A percentile compares a stretch with the other conserved stretches of the same genome.
Evolutionary conservation across 345 rosid genomes (phyloP).

Genomic region (Melastoma malabathricum): DNA sequence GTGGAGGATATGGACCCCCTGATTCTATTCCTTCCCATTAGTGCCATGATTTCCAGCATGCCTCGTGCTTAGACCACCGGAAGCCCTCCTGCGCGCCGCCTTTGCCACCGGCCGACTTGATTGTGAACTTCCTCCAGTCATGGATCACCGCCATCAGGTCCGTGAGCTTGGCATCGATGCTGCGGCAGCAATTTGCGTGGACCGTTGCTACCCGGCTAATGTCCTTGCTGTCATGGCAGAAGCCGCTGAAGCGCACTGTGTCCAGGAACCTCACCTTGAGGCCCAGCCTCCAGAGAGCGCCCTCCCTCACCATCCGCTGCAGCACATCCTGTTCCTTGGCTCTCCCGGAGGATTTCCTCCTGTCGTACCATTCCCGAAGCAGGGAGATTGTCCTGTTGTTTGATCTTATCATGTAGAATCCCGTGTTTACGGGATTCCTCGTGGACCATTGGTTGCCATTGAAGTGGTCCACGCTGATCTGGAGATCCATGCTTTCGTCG

Average conservation of each 20-base stretch:
- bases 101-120: not conserved
- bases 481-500: slow-evolving; percentile 14
- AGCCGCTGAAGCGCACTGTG: slow-evolving; percentile 54
- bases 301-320: slow-evolving; percentile 20
- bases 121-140: slow-evolving; percentile 42
- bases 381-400: slow-evolving; percentile 49
- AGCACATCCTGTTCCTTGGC: slow-evolving; percentile 69
- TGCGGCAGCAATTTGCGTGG: slow-evolving; percentile 75
- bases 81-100: slow-evolving; percentile 5
- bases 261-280: slow-evolving; percentile 31
- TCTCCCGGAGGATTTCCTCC: slow-evolving; percentile 32
- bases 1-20: too few species aligned
- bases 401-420: slow-evolving; percentile 51
- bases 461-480: slow-evolving; percentile 21
- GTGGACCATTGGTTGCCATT: slow-evolving; percentile 14
- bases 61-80: not conserved
- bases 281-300: slow-evolving; percentile 19
- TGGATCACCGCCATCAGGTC: slow-evolving; percentile 40
- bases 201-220: slow-evolving; percentile 34
- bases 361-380: slow-evolving; percentile 44
- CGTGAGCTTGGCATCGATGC: slow-evolving; percentile 41
- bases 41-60: not conserved
- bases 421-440: slow-evolving; percentile 36
- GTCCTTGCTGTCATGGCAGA: slow-evolving; percentile 50
- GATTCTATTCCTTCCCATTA: too few species aligned